Base-by-base conservation (phyloP, 345 rosid species). In the Camelina hispida region DNA sequence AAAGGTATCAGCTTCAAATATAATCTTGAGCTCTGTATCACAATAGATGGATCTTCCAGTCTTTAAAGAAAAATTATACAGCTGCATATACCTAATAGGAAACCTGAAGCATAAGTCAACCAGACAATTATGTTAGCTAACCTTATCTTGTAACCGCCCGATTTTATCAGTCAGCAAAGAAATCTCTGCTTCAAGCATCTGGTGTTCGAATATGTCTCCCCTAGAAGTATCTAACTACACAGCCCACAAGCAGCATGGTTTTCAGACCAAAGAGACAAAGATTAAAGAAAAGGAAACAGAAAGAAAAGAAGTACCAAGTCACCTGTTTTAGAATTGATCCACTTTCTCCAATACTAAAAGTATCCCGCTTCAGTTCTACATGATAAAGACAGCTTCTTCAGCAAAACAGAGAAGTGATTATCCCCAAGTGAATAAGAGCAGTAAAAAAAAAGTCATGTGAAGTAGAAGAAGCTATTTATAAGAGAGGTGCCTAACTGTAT, bases 131-230 rank as follows among this genome's bases (percentile, higher is more conserved):
- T 23, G 72, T 61, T 64, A 76, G 64, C 89, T 69, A 78, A 91
- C 97, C 97, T 91, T 87, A 65, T 85, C 88, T 79, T 87, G 90
- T 81, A 88, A 79, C 52, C 74, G 79, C 59, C 63, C 78, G 57
- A 86, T 82, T 77, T 91, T 91, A 77, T 89, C 93, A 72, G 84
- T 74, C 48, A 89, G 62, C 73, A 87, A 80, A 65, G 89, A 84
- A 82, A 79, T 81, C 81, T 93, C 97, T 17, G 89, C 90, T 75
- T 91, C 91, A 58, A 91, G 91, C 69, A 89, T 81, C 81, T 89
- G 94, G 64, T 72, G 83, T 62, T 83, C 96, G 72, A 86, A 86
- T 66, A 81, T 84, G 73, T 78, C 81, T 77, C 91, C 96, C 85
- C 84, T 88, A 22, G 88, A 82, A 73, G 91, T 65, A 58, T 85